A percentile compares a stretch with the other conserved stretches of the same genome.
phyloP scores from a whole-genome alignment of 1,284 basidiomycete genomes.

The Cystobasidium pallidum region DNA sequence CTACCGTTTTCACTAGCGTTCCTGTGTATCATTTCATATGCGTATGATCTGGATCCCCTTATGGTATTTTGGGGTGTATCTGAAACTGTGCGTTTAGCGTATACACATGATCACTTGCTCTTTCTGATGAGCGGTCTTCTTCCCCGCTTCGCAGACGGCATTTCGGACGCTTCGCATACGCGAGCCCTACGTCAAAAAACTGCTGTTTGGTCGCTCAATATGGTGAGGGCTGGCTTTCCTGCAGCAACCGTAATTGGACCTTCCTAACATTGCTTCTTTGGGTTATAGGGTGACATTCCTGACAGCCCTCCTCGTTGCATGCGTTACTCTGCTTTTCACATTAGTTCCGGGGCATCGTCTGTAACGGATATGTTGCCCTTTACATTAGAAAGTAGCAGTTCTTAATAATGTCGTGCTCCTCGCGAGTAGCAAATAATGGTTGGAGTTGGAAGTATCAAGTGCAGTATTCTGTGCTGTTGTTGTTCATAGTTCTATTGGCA shows the following conservation, averaged over 20 bases:
- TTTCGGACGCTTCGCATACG: slow-evolving; percentile 86
- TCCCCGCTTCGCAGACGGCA: slow-evolving; percentile 63
- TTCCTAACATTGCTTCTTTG: slow-evolving; percentile 43
- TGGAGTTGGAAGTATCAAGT: not conserved
- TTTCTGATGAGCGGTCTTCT: slow-evolving; percentile 24
- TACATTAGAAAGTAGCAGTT: not conserved
- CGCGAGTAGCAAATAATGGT: not conserved
- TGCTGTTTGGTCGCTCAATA: slow-evolving; percentile 80
- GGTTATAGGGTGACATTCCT: slow-evolving; percentile 59
- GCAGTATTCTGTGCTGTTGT: slow-evolving; percentile 20
- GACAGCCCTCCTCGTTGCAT: slow-evolving; percentile 69
- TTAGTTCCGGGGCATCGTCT: slow-evolving; percentile 86
- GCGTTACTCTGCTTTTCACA: slow-evolving; percentile 84
- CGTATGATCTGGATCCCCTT: slow-evolving; percentile 94
- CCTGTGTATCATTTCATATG: slow-evolving; percentile 86
- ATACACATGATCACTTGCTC: not conserved
- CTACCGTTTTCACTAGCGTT: slow-evolving; percentile 89
- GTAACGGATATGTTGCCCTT: slow-evolving; percentile 54
- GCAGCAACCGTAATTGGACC: too few relatives aligned
- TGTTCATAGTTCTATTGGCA: slow-evolving; percentile 14
- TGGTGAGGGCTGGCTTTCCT: slow-evolving; percentile 71
- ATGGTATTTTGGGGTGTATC: slow-evolving; percentile 76
- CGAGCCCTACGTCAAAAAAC: slow-evolving; percentile 88
- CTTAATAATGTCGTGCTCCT: not conserved
- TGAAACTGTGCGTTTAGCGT: slow-evolving; percentile 66